These are phyloP conservation scores for Metschnikowia drakensbergensis DNA, from an alignment of 805 yeast species.

Conservation along the genomic window DNA sequence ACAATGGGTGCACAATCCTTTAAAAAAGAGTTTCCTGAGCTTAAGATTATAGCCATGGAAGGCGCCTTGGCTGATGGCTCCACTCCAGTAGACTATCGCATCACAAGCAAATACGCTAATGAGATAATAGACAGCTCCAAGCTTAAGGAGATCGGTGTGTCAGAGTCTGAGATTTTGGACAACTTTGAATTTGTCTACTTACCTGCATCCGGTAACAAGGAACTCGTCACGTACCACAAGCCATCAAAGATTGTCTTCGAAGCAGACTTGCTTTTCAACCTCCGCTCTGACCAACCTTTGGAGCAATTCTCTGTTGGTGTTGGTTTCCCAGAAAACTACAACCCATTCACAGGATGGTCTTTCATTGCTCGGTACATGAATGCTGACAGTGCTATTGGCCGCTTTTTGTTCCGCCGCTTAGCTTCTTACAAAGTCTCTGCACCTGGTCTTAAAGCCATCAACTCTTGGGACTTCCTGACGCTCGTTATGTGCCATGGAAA, in stretches of 20 bases:
- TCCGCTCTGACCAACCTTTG: constrained; percentile 38
- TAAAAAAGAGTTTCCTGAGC: constrained; percentile 46
- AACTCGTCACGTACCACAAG: constrained; percentile 49
- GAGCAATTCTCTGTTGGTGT: constrained; percentile 42
- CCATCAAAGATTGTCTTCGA: constrained; percentile 47
- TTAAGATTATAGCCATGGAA: constrained; percentile 54
- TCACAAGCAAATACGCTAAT: constrained; percentile 37
- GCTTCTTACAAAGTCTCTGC: constrained; percentile 14
- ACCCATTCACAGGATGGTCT: constrained; percentile 45
- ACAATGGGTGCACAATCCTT: constrained; percentile 58
- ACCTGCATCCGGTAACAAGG: constrained; percentile 57
- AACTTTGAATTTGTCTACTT: constrained; percentile 54
- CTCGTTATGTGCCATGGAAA: constrained; percentile 27
- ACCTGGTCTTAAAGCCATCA: constrained; percentile 19
- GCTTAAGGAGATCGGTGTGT: constrained; percentile 31
- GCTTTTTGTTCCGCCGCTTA: constrained; percentile 22
- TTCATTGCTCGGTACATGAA: constrained; percentile 39
- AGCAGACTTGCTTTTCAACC: constrained; percentile 60
- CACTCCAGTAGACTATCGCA: constrained; percentile 39
- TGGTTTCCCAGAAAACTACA: constrained; percentile 42
- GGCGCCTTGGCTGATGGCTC: constrained; percentile 27
- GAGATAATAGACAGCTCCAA: constrained; percentile 22
- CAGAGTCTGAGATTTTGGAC: constrained; percentile 34
- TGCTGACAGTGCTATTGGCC: constrained; percentile 38
- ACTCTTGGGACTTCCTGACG: constrained; percentile 24